Base-by-base conservation (phyloP, 176 grass and related monocot genomes). In the Poa annua region DNA sequence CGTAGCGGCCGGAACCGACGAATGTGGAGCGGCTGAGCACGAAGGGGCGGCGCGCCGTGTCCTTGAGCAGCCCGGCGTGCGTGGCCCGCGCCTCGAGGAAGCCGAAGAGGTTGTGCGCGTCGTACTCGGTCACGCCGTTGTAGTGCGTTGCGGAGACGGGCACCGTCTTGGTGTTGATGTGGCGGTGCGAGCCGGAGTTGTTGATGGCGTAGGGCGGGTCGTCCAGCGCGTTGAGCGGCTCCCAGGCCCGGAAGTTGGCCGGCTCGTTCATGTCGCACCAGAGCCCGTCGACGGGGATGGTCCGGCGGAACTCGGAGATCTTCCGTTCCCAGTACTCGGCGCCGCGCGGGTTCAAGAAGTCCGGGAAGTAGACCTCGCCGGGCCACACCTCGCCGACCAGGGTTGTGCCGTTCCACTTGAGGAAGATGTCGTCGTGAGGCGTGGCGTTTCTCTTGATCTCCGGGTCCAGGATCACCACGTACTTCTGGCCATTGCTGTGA, bases 221-320 rank as follows among this genome's bases (percentile, higher is more conserved):
- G 70, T 98, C 96, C 6, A 95, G 88, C 1, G 82, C 19, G 66
- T 89, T 86, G 29, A 95, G 55, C 11, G 79, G 80, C 29, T 49
- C 10, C 33, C 82, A 84, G 62, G 81, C 64, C 44, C 85, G 1
- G 83, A 98, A 98, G 78, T 98, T 98, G 67, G 96, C 88, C 44
- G 91, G 38, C 84, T 95, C 96, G 36, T 98, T 98, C 96, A 98
- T 98, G 89, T 98, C 96, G 57, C 91, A 90, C 92, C 91, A 98
- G 19, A 98, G 83, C 1, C 96, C 96, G 79, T 98, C 92, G 17
- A 98, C 88, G 11, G 92, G 92, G 59, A 98, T 66, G 10, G 85
- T 91, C 26, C 83, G 75, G 16, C 88, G 88, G 69, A 98, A 98
- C 11, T 60, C 52, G 4, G 83, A 75, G 82, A 98, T 93, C 88